A percentile compares a stretch with the other conserved stretches of the same genome.
These are phyloP conservation scores for Paecilomyces dactylethromorphus DNA, from an alignment of 2,329 filamentous ascomycete genomes.

Conservation along the genomic window DNA sequence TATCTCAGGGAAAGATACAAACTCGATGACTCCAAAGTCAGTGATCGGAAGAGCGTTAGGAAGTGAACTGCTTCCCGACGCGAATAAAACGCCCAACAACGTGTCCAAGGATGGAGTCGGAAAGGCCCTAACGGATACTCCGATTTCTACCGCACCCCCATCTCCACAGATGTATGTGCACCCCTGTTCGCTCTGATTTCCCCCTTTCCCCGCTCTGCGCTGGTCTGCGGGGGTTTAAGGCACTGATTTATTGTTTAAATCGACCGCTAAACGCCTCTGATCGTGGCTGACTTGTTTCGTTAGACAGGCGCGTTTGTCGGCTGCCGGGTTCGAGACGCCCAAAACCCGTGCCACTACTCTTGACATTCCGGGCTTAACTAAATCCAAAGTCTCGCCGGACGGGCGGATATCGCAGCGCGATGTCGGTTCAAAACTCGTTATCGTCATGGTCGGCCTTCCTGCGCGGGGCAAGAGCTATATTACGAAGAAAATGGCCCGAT, in stretches of 20 bases:
- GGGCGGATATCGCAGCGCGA: conserved; percentile 89
- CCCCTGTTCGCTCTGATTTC: conserved; percentile 12
- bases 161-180: conserved; percentile 55
- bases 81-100: conserved; percentile 24
- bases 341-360: conserved; percentile 85
- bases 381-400: conserved; percentile 91
- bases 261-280: not conserved
- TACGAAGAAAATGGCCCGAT: conserved; percentile 93
- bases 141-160: conserved; percentile 54
- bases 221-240: not conserved
- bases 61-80: conserved; percentile 33
- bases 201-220: not conserved
- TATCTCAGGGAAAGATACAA: conserved; percentile 19
- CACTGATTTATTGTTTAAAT: not conserved
- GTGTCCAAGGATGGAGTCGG: conserved; percentile 43
- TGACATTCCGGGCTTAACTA: conserved; percentile 93
- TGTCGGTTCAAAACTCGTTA: conserved; percentile 92
- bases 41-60: conserved; percentile 37
- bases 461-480: conserved; percentile 97
- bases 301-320: conserved; percentile 63
- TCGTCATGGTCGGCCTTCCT: conserved; percentile 95
- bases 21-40: conserved; percentile 31
- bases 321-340: conserved; percentile 71
- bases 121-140: conserved; percentile 55
- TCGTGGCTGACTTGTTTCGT: conserved; percentile 6